phyloP scores from a whole-genome alignment of 768 basidiomycete genomes.

The Trametes gibbosa region DNA sequence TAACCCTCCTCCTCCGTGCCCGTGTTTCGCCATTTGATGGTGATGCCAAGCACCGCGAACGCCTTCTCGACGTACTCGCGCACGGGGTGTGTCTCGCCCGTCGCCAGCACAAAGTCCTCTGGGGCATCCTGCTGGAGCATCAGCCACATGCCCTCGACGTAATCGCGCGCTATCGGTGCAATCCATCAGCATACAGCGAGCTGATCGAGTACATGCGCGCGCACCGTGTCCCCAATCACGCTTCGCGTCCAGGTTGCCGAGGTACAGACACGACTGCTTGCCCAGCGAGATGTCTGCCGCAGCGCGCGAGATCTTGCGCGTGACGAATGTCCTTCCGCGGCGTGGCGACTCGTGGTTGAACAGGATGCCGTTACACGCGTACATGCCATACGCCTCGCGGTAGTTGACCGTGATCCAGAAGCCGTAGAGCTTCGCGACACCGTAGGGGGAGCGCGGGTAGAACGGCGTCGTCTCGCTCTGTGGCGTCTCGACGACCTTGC shows the following conservation, averaged over 20 bases:
- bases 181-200: slow-evolving; percentile 9
- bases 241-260: slow-evolving; percentile 92
- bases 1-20: slow-evolving; percentile 79
- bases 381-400: slow-evolving; percentile 95
- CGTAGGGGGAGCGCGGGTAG: slow-evolving; percentile 97
- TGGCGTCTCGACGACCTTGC: slow-evolving; percentile 93
- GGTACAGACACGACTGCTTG: slow-evolving; percentile 87
- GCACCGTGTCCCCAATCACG: slow-evolving; percentile 98
- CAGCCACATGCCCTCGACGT: slow-evolving; percentile 97
- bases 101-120: slow-evolving; percentile 93
- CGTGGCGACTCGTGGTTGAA: slow-evolving; percentile 99
- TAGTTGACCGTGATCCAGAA: slow-evolving; percentile 93
- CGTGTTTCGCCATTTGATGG: slow-evolving; percentile 75
- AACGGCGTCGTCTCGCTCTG: slow-evolving; percentile 97
- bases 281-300: slow-evolving; percentile 89
- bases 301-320: slow-evolving; percentile 90
- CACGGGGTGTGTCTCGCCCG: slow-evolving; percentile 93
- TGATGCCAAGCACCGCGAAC: slow-evolving; percentile 65
- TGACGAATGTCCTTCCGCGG: slow-evolving; percentile 93
- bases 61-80: slow-evolving; percentile 91
- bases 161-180: slow-evolving; percentile 62
- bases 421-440: slow-evolving; percentile 91
- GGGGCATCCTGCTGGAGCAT: slow-evolving; percentile 86
- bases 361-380: slow-evolving; percentile 93
- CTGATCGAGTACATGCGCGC: slow-evolving; percentile 19